Evolutionary conservation across 1,139 yeast genomes (phyloP), one percentile per base, ranked within the genome.

Genomic region (Pichia terricola): DNA sequence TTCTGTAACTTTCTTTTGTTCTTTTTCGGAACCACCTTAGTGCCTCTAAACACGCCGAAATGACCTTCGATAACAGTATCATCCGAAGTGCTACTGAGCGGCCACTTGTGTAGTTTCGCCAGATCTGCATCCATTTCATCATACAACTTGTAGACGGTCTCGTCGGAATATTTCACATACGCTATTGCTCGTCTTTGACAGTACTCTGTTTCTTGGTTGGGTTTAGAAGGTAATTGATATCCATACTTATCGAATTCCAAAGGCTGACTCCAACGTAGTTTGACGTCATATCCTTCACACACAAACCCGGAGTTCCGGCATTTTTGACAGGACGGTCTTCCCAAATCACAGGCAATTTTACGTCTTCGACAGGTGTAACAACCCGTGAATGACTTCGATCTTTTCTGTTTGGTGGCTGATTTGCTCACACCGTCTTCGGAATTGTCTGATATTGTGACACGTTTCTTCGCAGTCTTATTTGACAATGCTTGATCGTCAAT

Each of bases 271-370:
- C 96, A 87, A 50, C 88, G 68, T 28, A 87, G 71, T 50, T 82
- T 84, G 50, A 87, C 81, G 48, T 79, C 86, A 56, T 86, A 87
- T 0, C 96, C 96, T 32, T 83, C 87, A 58, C 96, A 87, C 4
- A 69, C 66, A 27, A 82, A 58, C 1, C 81, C 78, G 2, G 79
- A 69, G 52, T 70, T 72, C 45, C 63, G 66, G 53, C 85, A 79
- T 42, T 77, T 64, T 33, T 58, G 53, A 57, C 85, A 79, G 5
- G 62, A 53, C 0, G 85, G 85, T 47, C 67, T 67, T 16, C 67
- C 64, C 42, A 74, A 60, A 56, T 78, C 83, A 58, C 85, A 79
- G 46, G 75, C 76, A 47, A 79, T 74, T 55, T 78, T 77, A 25
- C 84, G 59, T 22, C 73, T 60, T 31, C 84, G 64, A 50, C 85